Evolutionary conservation across 257 asterid genomes (phyloP), one percentile per base, ranked within the genome.

Genomic region (Ligustrum vulgare): DNA sequence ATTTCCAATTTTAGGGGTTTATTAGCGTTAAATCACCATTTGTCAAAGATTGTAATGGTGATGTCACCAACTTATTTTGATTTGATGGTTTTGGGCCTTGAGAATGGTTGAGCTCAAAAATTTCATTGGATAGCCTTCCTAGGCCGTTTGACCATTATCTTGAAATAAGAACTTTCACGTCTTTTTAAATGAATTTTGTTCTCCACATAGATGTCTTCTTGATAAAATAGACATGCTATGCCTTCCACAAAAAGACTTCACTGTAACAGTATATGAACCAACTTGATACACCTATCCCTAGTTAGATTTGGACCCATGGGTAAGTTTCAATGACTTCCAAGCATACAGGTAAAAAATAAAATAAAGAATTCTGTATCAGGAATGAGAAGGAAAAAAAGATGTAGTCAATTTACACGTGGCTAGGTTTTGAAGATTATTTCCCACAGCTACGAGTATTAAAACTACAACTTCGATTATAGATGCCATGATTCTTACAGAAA

Each of bases 301-400:
- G 34, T 33, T 67, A 32, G 6, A 65, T 60, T 10, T 41, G 1
- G 49, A 11, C 49, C 45, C 13, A 2, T 39, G 49, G 49, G 49
- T 41, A 41, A 41, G 49, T 41, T 41, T 1, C 70, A 79, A 54
- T 20, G 65, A 78, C 76, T 47, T 54, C 11, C 35, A 67, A 35
- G 51, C 64, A 77, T 78, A 54, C 73, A 72, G 7, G 22, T 78
- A 47, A 54, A 49, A 72, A 3, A 67, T 31, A 63, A 20, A 67
- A 39, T 4, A 45, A n/a, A 45, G 20, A 41, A 45, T 45, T 45
- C 3, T 34, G 66, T 16, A 25, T 9, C 20, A 54, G 62, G 56
- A 69, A 75, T 71, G 41, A 49, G 33, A 51, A 39, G 20, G 18
- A 23, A 34, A 28, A 20, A 25, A 68, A 28, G 41, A 72, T 2